Base-by-base conservation (phyloP, 176 grass and related monocot genomes). In the Oryza brachyantha region DNA sequence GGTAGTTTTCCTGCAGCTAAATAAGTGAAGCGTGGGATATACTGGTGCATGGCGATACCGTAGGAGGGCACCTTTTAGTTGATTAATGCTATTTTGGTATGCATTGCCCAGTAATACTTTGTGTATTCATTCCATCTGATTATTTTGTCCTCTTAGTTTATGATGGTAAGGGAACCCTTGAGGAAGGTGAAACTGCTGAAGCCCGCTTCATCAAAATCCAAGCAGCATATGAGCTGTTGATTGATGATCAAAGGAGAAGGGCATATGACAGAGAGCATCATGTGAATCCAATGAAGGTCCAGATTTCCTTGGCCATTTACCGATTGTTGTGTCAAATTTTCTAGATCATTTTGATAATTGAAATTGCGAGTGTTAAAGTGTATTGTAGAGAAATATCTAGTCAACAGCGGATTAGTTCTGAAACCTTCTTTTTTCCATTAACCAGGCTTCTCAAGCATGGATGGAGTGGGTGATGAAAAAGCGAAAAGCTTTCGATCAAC, bases 161-260 rank as follows among this genome's bases (percentile, higher is more conserved):
- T 87, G 88, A 95, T 81, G 92, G 96, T 46, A 95, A 89, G 83
- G 92, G 92, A 73, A 89, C 88, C 26, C 92, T 99, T 68, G 92
- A 93, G 66, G 80, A 95, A 89, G 96, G 92, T 36, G 96, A 99
- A 90, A 95, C 92, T n/a, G 85, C 96, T 46, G 88, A 91, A 84
- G 77, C 96, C 39, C 96, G 96, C 55, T 99, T 95, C 83, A 99
- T 99, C 66, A 95, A 99, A 94, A 99, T 99, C 48, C 96, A 99
- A 95, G 96, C 90, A 72, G 96, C 96, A 59, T 99, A 99, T 91
- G 96, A 99, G 72, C 88, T 95, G 43, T 74, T 99, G 78, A 88
- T 95, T 75, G 96, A 99, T 72, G 71, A 83, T 26, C 90, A 90
- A 76, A 93, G 93, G 82, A 92, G 90, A 86, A 79, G 24, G 34